These are phyloP conservation scores for Calonectria pteridis DNA, from an alignment of 2,329 filamentous ascomycete genomes.

Conservation along the genomic window DNA sequence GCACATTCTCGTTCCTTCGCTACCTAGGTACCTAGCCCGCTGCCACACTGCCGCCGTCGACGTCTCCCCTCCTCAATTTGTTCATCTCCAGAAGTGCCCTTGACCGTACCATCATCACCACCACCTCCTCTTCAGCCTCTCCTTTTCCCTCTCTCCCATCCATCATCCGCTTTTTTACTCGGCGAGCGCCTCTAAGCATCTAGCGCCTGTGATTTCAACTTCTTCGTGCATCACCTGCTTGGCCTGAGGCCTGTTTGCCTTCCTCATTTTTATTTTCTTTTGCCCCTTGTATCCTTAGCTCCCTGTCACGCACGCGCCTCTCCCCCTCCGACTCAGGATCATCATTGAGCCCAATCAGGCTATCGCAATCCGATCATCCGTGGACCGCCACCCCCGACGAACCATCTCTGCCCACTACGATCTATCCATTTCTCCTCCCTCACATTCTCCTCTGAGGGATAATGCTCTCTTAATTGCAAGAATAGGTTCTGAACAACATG, in stretches of 20 bases:
- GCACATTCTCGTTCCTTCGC: conserved; percentile 17
- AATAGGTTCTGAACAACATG: conserved; percentile 39
- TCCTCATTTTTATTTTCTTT: conserved; percentile 13
- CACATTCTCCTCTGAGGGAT: conserved; percentile 29
- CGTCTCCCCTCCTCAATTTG: conserved; percentile 17
- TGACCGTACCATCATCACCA: conserved; percentile 42
- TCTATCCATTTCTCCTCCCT: conserved; percentile 1
- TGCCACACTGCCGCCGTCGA: conserved; percentile 25
- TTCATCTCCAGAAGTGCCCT: conserved; percentile 35
- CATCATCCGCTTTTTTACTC: conserved; percentile 27
- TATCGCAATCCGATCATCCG: conserved; percentile 25
- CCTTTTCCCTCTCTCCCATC: conserved; percentile 27
- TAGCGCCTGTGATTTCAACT: conserved; percentile 15
- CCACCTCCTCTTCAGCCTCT: conserved; percentile 36
- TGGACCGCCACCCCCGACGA: conserved; percentile 17
- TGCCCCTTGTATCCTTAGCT: conserved; percentile 25
- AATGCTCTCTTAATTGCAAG: conserved; percentile 40
- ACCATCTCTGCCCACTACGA: conserved; percentile 22
- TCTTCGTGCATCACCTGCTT: conserved; percentile 29
- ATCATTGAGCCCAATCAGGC: conserved; percentile 27
- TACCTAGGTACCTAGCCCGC: conserved; percentile 20
- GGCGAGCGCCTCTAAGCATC: conserved; percentile 14
- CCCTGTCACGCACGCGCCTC: conserved; percentile 18
- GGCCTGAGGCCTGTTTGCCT: conserved; percentile 9
- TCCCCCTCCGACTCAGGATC: conserved; percentile 23